phyloP scores from a whole-genome alignment of 2,329 filamentous ascomycete species.

The Aspergillus persii region DNA sequence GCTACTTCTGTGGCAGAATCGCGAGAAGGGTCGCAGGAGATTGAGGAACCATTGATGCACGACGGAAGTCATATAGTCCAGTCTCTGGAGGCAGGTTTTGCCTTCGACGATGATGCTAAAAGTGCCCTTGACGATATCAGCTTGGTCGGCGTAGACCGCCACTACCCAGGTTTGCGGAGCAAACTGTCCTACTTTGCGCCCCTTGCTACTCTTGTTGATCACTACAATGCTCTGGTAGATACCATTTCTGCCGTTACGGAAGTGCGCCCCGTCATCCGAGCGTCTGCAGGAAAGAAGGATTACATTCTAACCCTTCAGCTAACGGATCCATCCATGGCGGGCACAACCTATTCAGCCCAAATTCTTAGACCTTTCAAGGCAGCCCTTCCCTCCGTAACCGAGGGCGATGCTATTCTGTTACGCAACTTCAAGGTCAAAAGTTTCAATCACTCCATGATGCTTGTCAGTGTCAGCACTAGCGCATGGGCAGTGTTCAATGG shows the following conservation, averaged over 20 bases:
- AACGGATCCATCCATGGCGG: constrained; percentile 45
- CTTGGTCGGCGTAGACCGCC: constrained; percentile 21
- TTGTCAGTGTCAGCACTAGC: constrained; percentile 43
- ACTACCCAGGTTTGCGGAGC: constrained; percentile 39
- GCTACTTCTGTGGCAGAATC: not conserved
- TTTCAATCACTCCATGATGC: constrained; percentile 38
- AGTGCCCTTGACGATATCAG: constrained; percentile 3
- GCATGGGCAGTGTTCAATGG: constrained; percentile 48
- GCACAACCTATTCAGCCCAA: constrained; percentile 38
- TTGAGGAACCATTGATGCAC: not conserved
- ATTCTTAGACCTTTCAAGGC: constrained; percentile 42
- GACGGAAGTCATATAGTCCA: not conserved
- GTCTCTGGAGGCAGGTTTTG: constrained; percentile 7
- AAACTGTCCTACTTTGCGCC: constrained; percentile 44
- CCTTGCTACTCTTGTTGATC: constrained; percentile 42
- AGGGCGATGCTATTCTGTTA: constrained; percentile 45
- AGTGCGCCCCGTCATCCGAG: constrained; percentile 29
- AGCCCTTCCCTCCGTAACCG: constrained; percentile 36
- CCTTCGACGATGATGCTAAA: constrained; percentile 8
- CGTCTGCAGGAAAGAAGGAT: constrained; percentile 40
- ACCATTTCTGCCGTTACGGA: constrained; percentile 43
- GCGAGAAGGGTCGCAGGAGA: constrained; percentile 3
- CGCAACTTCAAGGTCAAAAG: constrained; percentile 47
- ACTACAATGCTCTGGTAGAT: constrained; percentile 41
- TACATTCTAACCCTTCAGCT: constrained; percentile 42